Conservation (phyloP, 257 asterid species). For the Solanum ahanhuiri region DNA sequence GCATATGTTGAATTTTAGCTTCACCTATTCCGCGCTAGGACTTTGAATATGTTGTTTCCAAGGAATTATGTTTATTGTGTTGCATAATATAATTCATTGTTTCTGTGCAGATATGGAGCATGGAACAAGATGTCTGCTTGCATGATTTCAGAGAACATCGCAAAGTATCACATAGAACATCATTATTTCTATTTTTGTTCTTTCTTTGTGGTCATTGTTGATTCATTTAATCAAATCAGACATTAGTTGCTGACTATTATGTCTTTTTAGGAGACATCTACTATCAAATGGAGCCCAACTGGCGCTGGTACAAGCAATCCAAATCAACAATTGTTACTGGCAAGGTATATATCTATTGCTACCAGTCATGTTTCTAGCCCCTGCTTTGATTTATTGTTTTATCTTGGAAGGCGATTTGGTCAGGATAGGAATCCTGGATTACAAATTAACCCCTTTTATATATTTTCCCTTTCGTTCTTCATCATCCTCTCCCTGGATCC, state of each 20-base stretch:
- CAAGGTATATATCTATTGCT: constrained; percentile 40
- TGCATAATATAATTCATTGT: neutral
- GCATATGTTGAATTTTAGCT: neutral
- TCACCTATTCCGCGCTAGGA: neutral
- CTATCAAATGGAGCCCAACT: constrained; percentile 93
- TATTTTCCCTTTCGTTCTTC: neutral
- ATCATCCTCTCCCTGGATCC: neutral
- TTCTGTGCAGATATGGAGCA: constrained; percentile 75
- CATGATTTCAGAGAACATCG: constrained; percentile 51
- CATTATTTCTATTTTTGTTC: neutral
- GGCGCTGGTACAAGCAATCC: constrained; percentile 85
- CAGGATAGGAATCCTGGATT: neutral
- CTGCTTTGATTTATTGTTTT: neutral
- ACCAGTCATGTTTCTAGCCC: neutral
- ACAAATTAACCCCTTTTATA: too few relatives aligned
- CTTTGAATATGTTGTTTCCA: neutral
- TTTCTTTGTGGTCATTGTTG: neutral
- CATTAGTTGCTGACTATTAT: neutral
- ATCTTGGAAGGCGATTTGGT: neutral
- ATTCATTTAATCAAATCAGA: neutral
- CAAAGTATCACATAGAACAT: constrained; percentile 31
- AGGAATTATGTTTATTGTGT: neutral
- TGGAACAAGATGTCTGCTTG: constrained; percentile 29
- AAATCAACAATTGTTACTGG: constrained; percentile 59
- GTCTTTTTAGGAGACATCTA: constrained; percentile 62